Base-by-base conservation (phyloP, 1,284 basidiomycete species). In the Boletus smithii region DNA sequence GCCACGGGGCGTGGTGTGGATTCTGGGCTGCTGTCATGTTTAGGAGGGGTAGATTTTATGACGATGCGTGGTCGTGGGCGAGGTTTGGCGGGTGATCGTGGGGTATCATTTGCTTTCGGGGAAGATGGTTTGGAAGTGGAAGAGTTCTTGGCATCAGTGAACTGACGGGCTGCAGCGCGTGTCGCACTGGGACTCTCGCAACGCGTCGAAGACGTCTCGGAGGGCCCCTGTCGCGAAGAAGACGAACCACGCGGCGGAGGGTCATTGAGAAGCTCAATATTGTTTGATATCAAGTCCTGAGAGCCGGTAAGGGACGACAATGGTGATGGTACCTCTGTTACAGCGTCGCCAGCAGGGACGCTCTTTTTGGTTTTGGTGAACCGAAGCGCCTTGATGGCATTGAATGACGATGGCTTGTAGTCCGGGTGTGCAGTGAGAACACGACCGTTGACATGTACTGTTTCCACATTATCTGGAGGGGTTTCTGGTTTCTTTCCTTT, bases 311-410 rank as follows among this genome's bases (percentile, higher is more conserved):
- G 34, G n/a, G 61, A 63, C 8, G 54, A 67, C 6, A 58, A 58
- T 2, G 48, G 58, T 16, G 55, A 53, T 8, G 44, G 47, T 8
- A 18, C 22, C 4, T 65, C 61, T 22, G 38, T 18, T 1, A 39
- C 36, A 8, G 22, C 4, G 10, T 51, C 49, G 0, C 0, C 37
- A 13, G 22, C 4, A 33, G 24, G 27, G 1, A 13, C 8, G 9
- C 1, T 31, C 38, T 50, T 51, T 54, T 49, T 60, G 39, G 35
- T 69, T 55, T 69, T 76, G 13, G 50, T 72, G 56, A 76, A 76
- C n/a, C 61, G 69, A 24, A 74, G 44, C 0, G 1, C 2, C 51
- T 60, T 60, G 31, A 61, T 0, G 4, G 16, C 16, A 5, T 18
- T 5, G 2, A 3, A 3, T 2, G 50, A 38, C 2, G 57, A 57